phyloP scores from a whole-genome alignment of 129 eudicot species.

The Pittosporum tobira region DNA sequence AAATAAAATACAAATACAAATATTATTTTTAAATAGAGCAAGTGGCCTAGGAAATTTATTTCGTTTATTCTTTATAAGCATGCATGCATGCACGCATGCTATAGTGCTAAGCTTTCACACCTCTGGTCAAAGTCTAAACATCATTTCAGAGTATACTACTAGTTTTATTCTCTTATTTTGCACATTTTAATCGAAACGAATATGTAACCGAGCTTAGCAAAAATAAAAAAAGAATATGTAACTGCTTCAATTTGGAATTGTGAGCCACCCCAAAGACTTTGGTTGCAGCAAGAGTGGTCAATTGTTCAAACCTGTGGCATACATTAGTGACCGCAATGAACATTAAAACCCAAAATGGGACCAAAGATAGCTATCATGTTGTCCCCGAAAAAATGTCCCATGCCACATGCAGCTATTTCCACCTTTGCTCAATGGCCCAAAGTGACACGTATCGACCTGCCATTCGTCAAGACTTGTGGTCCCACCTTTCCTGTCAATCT shows the following conservation, averaged over 20 bases:
- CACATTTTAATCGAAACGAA: neutral
- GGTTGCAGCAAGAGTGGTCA: neutral
- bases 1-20: too few species aligned
- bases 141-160: neutral
- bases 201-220: too few species aligned
- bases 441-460: neutral
- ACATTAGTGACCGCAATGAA: neutral
- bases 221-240: too few species aligned
- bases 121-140: neutral
- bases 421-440: neutral
- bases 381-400: neutral
- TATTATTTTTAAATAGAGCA: too few species aligned
- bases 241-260: neutral
- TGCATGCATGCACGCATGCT: too few species aligned
- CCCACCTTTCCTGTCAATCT: neutral
- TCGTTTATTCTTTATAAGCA: too few species aligned
- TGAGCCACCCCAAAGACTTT: constrained; percentile 7
- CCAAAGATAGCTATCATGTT: constrained; percentile 3
- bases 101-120: too few species aligned
- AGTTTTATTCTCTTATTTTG: neutral
- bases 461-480: neutral
- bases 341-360: neutral
- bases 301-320: constrained; percentile 1
- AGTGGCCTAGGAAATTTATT: too few species aligned
- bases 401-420: constrained; percentile 2